A percentile compares a stretch with the other conserved stretches of the same genome.
These are phyloP conservation scores for Priceomyces castillae DNA, from an alignment of 805 yeast genomes.

Conservation along the genomic window DNA sequence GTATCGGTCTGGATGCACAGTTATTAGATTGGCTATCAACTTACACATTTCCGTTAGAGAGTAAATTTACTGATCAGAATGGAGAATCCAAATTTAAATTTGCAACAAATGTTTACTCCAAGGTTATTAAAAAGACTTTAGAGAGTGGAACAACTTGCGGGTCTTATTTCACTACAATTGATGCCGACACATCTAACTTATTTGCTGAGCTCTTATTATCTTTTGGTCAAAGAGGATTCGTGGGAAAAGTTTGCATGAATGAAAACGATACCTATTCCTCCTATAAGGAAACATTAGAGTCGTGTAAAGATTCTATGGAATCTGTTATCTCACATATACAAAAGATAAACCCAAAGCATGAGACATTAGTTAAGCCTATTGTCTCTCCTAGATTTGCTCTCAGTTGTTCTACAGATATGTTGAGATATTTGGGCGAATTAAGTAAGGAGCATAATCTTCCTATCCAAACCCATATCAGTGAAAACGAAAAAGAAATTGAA, in stretches of 20 bases:
- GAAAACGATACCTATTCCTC: conserved; percentile 63
- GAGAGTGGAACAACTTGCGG: conserved; percentile 88
- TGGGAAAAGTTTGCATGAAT: conserved; percentile 96
- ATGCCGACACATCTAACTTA: conserved; percentile 67
- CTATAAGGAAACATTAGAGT: conserved; percentile 60
- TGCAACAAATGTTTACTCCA: conserved; percentile 63
- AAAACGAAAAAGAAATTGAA: conserved; percentile 69
- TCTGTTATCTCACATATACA: conserved; percentile 57
- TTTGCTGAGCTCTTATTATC: conserved; percentile 69
- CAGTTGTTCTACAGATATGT: conserved; percentile 63
- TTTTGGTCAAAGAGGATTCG: conserved; percentile 80
- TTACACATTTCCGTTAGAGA: conserved; percentile 88
- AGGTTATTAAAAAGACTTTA: conserved; percentile 68
- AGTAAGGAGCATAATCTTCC: conserved; percentile 52
- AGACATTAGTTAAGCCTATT: conserved; percentile 61
- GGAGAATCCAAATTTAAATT: conserved; percentile 37
- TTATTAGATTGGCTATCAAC: conserved; percentile 84
- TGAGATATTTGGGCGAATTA: conserved; percentile 61
- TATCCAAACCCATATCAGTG: conserved; percentile 89
- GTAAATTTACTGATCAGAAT: conserved; percentile 50
- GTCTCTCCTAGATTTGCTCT: conserved; percentile 95
- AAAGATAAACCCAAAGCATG: conserved; percentile 50
- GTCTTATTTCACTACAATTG: conserved; percentile 87
- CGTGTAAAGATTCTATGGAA: conserved; percentile 52
- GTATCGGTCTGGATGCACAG: conserved; percentile 79